These are phyloP conservation scores for Solanum okadae DNA, from an alignment of 257 asterid species.

Conservation along the genomic window DNA sequence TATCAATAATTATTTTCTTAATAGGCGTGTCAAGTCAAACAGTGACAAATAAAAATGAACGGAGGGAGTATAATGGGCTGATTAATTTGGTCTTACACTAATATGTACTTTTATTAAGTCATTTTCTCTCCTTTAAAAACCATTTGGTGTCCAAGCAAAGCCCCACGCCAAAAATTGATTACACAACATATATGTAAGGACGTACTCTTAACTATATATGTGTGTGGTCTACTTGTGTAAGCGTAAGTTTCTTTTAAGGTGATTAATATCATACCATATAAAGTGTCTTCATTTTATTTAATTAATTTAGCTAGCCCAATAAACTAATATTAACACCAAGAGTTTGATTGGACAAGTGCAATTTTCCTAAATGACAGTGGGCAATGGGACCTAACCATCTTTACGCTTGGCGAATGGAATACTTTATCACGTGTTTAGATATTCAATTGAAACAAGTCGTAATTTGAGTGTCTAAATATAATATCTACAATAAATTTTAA, in stretches of 20 bases:
- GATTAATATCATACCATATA: neutral
- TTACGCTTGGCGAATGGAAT: too few relatives aligned
- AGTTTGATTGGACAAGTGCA: neutral
- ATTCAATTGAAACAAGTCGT: too few relatives aligned
- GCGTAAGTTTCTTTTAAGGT: neutral
- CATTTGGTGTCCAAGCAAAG: neutral
- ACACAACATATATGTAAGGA: neutral
- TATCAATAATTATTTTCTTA: too few relatives aligned
- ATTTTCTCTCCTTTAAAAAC: too few relatives aligned
- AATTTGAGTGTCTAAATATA: too few relatives aligned
- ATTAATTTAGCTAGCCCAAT: neutral
- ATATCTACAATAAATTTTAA: too few relatives aligned
- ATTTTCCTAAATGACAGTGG: neutral
- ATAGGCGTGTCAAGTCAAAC: neutral
- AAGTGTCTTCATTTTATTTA: neutral
- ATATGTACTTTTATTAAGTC: too few relatives aligned
- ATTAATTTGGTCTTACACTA: neutral
- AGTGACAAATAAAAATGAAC: too few relatives aligned
- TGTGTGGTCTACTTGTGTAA: neutral
- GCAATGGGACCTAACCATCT: neutral
- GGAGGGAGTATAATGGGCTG: neutral
- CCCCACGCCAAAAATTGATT: neutral
- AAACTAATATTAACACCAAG: neutral
- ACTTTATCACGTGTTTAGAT: too few relatives aligned
- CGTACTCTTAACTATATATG: neutral